Evolutionary conservation across 768 basidiomycete species (phyloP).

Genomic region (Daedaleopsis sinensis): DNA sequence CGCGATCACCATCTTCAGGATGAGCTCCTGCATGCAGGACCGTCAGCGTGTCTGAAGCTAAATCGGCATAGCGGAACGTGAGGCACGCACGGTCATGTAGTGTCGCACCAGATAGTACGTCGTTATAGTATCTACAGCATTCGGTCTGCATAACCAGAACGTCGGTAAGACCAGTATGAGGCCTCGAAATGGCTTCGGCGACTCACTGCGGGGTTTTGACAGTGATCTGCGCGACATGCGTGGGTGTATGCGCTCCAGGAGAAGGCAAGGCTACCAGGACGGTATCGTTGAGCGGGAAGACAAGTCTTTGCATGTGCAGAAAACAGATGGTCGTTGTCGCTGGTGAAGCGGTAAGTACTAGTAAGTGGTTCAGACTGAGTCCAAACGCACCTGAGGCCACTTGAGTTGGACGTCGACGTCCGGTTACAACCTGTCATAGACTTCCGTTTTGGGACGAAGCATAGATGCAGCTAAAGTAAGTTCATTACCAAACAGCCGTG

Average conservation of each 20-base stretch:
- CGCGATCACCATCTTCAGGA: constrained; percentile 10
- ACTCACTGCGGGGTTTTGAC: constrained; percentile 20
- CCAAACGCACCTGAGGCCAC: no score
- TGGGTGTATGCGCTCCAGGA: not conserved
- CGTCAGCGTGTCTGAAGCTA: not conserved
- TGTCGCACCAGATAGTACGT: constrained; percentile 20
- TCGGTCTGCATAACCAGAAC: constrained; percentile 24
- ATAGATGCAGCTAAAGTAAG: no score
- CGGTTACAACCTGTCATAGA: no score
- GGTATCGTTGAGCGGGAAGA: constrained; percentile 27
- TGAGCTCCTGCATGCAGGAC: constrained; percentile 9
- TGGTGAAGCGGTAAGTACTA: no score
- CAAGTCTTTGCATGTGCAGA: not conserved
- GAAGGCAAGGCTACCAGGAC: constrained; percentile 21
- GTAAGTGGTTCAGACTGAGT: no score
- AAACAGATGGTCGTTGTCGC: no score
- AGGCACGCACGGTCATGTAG: constrained; percentile 14
- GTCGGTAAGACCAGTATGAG: not conserved
- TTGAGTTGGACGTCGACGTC: no score
- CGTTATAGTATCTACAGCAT: constrained; percentile 12
- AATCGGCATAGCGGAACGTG: no score
- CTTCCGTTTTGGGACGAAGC: no score
- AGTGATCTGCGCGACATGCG: constrained; percentile 25
- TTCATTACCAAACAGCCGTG: no score
- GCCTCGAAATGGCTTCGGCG: not conserved